These are phyloP conservation scores for Talinum fruticosum DNA, from an alignment of 148 eudicot species.

Conservation along the genomic window DNA sequence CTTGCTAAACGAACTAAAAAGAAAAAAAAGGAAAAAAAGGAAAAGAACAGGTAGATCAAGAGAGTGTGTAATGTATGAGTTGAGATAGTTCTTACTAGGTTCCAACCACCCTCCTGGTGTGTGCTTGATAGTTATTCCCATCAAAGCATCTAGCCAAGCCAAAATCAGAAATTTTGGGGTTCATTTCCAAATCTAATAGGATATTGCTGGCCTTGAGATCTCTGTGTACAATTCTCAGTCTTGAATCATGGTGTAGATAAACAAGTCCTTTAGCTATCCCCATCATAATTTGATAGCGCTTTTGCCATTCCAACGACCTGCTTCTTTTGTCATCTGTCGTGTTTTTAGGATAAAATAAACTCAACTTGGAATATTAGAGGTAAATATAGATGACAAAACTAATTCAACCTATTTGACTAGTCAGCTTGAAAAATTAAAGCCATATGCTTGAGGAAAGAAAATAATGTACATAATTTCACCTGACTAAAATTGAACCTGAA, in stretches of 20 bases:
- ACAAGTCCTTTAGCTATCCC: slow-evolving; percentile 27
- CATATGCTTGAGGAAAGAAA: too few relatives aligned
- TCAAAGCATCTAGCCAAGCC: slow-evolving; percentile 25
- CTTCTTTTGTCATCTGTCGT: slow-evolving; percentile 13
- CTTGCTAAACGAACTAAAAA: too few relatives aligned
- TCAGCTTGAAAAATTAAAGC: too few relatives aligned
- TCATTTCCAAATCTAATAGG: slow-evolving; percentile 28
- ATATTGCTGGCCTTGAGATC: slow-evolving; percentile 30
- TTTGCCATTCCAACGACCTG: slow-evolving; percentile 11
- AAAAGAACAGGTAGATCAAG: too few relatives aligned
- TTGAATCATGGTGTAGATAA: slow-evolving; percentile 36
- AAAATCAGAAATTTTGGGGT: slow-evolving; percentile 33
- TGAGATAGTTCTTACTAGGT: slow-evolving; percentile 18
- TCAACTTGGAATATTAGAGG: neutral
- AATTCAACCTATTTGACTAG: too few relatives aligned
- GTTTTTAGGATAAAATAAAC: neutral
- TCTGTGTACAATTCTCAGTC: slow-evolving; percentile 29
- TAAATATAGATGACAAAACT: too few relatives aligned
- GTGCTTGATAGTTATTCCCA: slow-evolving; percentile 21
- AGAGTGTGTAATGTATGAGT: too few relatives aligned
- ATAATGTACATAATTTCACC: too few relatives aligned
- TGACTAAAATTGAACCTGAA: too few relatives aligned
- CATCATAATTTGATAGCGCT: slow-evolving; percentile 18
- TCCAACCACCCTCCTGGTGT: slow-evolving; percentile 22
- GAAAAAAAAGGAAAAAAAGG: too few relatives aligned